phyloP scores from a whole-genome alignment of 2,329 filamentous ascomycete genomes.

The Thelonectria blattea region DNA sequence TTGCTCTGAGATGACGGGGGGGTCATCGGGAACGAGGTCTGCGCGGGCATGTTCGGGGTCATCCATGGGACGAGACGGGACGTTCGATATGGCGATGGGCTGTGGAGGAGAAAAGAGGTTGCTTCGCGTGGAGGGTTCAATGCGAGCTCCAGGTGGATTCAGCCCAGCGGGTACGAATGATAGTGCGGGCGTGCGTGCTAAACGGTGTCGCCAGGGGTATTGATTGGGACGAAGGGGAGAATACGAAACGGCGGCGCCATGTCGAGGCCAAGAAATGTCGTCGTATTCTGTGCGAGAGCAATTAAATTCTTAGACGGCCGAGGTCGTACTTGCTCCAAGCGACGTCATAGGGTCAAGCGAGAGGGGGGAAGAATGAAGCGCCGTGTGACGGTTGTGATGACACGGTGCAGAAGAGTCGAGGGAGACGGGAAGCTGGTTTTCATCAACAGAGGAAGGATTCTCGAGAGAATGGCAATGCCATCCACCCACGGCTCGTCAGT shows the following conservation, averaged over 20 bases:
- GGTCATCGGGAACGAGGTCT: conserved; percentile 4
- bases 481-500: too few relatives aligned
- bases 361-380: too few relatives aligned
- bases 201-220: too few relatives aligned
- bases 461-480: too few relatives aligned
- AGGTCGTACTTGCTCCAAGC: background rate
- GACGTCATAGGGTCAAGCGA: background rate
- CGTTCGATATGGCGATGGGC: conserved; percentile 25
- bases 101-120: background rate
- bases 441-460: too few relatives aligned
- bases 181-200: too few relatives aligned
- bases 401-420: background rate
- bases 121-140: too few relatives aligned
- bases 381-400: background rate
- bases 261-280: background rate
- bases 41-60: conserved; percentile 20
- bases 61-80: conserved; percentile 34
- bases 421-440: background rate
- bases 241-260: background rate
- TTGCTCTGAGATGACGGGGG: conserved; percentile 3
- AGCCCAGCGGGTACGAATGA: background rate
- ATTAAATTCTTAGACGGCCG: background rate
- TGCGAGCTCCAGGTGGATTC: background rate
- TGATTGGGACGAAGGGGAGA: background rate
- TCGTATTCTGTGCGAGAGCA: background rate